Evolutionary conservation across 768 basidiomycete genomes (phyloP).

Genomic region (Jaapia argillacea): DNA sequence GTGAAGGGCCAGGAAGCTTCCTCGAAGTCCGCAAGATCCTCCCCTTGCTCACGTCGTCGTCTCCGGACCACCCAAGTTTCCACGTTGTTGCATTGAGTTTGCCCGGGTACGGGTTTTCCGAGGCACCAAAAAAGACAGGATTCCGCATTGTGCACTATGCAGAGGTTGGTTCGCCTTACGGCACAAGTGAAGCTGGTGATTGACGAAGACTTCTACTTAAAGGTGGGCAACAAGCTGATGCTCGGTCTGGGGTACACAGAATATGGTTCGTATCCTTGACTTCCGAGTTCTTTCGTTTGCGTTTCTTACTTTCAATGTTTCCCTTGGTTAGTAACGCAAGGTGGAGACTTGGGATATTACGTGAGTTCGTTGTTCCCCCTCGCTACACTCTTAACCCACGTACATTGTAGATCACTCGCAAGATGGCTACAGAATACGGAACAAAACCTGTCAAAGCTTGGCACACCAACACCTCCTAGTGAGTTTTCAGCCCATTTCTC

Average conservation of each 20-base stretch:
- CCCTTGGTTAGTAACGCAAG: slow-evolving; percentile 31
- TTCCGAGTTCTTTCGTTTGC: not conserved
- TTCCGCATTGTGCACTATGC: slow-evolving; percentile 36
- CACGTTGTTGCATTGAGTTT: slow-evolving; percentile 42
- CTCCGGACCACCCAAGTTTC: slow-evolving; percentile 34
- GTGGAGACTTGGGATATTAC: slow-evolving; percentile 35
- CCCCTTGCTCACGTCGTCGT: slow-evolving; percentile 28
- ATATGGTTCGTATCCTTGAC: slow-evolving; percentile 11
- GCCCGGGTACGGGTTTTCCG: slow-evolving; percentile 46
- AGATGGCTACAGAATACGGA: slow-evolving; percentile 15
- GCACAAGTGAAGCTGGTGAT: not conserved
- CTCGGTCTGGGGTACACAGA: slow-evolving; percentile 16
- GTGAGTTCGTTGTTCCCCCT: slow-evolving; percentile 12
- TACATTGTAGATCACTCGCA: slow-evolving; percentile 16
- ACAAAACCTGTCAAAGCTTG: slow-evolving; percentile 21
- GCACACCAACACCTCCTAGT: slow-evolving; percentile 23
- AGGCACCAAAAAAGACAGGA: slow-evolving; percentile 35
- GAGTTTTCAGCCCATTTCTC: slow-evolving; percentile 6
- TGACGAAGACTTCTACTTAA: not conserved
- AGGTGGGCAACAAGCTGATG: slow-evolving; percentile 20
- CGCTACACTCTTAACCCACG: not conserved
- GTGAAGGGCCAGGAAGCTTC: slow-evolving; percentile 44
- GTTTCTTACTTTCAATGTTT: not conserved
- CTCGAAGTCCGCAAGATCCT: slow-evolving; percentile 40
- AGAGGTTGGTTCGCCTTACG: slow-evolving; percentile 21